Conservation (phyloP, 2,329 filamentous ascomycete species). For the Chaetomium olivaceum region DNA sequence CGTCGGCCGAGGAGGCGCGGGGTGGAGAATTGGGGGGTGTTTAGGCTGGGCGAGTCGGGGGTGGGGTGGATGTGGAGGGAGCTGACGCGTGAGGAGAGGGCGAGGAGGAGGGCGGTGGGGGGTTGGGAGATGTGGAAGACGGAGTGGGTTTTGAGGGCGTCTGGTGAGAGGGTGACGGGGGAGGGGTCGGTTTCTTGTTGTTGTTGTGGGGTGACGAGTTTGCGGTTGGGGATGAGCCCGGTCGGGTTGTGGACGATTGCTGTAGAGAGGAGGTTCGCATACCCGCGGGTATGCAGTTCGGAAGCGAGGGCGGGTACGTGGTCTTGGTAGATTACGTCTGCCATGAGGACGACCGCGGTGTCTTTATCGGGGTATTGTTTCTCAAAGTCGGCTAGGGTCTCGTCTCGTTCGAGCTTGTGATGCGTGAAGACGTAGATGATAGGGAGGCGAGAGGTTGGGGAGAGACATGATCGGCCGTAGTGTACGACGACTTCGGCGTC, state of each 20-base stretch:
- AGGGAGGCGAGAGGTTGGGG: slow-evolving; percentile 81
- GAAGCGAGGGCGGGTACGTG: slow-evolving; percentile 64
- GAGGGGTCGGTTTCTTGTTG: slow-evolving; percentile 36
- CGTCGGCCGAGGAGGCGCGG: slow-evolving; percentile 70
- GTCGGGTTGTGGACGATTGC: slow-evolving; percentile 75
- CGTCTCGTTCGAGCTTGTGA: slow-evolving; percentile 64
- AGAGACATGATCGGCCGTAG: slow-evolving; percentile 89
- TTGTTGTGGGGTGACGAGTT: slow-evolving; percentile 12
- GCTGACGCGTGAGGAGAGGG: slow-evolving; percentile 77
- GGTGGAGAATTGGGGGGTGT: slow-evolving; percentile 48
- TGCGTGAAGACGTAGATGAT: slow-evolving; percentile 90
- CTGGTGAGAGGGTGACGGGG: slow-evolving; percentile 42
- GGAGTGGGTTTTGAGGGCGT: slow-evolving; percentile 64
- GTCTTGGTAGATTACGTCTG: slow-evolving; percentile 82
- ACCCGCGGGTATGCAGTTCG: slow-evolving; percentile 63
- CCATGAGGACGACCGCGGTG: slow-evolving; percentile 74
- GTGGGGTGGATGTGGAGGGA: slow-evolving; percentile 77
- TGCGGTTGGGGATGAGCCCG: slow-evolving; percentile 81
- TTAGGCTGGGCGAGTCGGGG: slow-evolving; percentile 27
- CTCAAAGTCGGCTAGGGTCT: slow-evolving; percentile 61
- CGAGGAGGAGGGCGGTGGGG: slow-evolving; percentile 79
- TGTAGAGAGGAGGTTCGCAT: slow-evolving; percentile 68
- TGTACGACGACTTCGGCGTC: slow-evolving; percentile 90
- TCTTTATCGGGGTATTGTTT: slow-evolving; percentile 65
- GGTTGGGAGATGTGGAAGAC: slow-evolving; percentile 85